Percentiles rank a stretch among this genome's conserved stretches.
Conservation (phyloP, 1,139 yeast genomes). For the Debaryomyces udenii region DNA sequence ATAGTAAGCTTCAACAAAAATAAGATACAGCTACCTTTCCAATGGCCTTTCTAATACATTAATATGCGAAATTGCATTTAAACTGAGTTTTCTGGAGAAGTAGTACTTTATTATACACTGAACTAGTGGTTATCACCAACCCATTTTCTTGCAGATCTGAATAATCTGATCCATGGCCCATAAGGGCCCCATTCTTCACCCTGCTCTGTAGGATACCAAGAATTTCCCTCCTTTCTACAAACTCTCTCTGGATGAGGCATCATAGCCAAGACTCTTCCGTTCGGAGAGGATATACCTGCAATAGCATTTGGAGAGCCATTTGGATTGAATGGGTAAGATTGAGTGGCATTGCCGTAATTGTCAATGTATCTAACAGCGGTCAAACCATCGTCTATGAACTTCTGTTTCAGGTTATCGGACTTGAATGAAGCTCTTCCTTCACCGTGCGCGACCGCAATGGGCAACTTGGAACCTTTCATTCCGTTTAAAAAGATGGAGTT, state of each 20-base stretch:
- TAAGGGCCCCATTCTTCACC: conserved; percentile 66
- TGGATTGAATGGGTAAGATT: conserved; percentile 89
- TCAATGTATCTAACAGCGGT: conserved; percentile 80
- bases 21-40: neutral
- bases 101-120: conserved; percentile 5
- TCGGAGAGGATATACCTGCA: conserved; percentile 86
- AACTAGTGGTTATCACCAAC: conserved; percentile 52
- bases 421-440: conserved; percentile 90
- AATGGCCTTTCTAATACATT: too few species aligned
- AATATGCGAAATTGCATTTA: conserved; percentile 1
- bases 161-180: conserved; percentile 95
- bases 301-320: conserved; percentile 95
- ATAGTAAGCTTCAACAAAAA: too few species aligned
- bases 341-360: conserved; percentile 84
- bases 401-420: conserved; percentile 40
- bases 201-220: conserved; percentile 82
- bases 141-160: conserved; percentile 95
- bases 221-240: conserved; percentile 81
- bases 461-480: conserved; percentile 90
- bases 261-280: conserved; percentile 95
- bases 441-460: conserved; percentile 98
- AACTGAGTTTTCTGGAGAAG: conserved; percentile 5
- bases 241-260: conserved; percentile 99
- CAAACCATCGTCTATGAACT: conserved; percentile 53
- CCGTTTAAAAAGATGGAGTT: conserved; percentile 80